Base-by-base conservation (phyloP, 2,329 filamentous ascomycete genomes). In the Colletotrichum sp. region DNA sequence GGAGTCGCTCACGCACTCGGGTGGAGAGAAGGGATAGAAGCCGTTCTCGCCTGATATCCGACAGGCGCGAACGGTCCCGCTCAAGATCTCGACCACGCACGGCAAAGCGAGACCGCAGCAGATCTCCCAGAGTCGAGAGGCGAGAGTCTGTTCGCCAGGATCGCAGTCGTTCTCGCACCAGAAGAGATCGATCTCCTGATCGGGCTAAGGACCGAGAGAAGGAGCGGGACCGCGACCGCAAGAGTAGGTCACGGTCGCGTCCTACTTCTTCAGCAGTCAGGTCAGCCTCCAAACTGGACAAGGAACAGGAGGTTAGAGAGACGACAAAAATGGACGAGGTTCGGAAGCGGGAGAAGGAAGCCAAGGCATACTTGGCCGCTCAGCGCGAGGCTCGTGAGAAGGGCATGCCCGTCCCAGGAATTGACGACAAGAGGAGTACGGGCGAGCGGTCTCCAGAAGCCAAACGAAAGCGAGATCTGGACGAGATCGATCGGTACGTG, bases 351-450 rank as follows among this genome's bases (percentile, higher is more conserved):
- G 91, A 93, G 81, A 89, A 89, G 77, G 91, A 93, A 82, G 92
- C 92, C 52, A 93, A 92, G 81, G 91, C 90, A 6, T 93, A 93
- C 78, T 84, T 93, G 48, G 91, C 91, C 8, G 91, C 90, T 4
- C 90, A 92, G 78, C 89, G 90, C 77, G 91, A 92, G 78, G 91
- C 91, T 36, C 87, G 90, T 34, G 88, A 88, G 64, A 92, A 92
- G 80, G 91, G 91, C 11, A 81, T 91, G 55, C 90, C 90, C 2
- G 83, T 91, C 25, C 90, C 90, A 1, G 89, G 90, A n/a, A 84
- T 91, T n/a, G 89, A 91, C 69, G 90, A 91, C 78, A 88, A 86
- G 77, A 85, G 84, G 77, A 86, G 84, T 67, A 81, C 83, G 8
- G 86, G 85, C 22, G 28, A 82, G 22, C 72, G 84, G 22, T 87